Percentiles rank a stretch among this genome's conserved stretches.
Evolutionary conservation across 495 filamentous ascomycete genomes (phyloP).

Genomic region (Hypomontagnella monticulosa): DNA sequence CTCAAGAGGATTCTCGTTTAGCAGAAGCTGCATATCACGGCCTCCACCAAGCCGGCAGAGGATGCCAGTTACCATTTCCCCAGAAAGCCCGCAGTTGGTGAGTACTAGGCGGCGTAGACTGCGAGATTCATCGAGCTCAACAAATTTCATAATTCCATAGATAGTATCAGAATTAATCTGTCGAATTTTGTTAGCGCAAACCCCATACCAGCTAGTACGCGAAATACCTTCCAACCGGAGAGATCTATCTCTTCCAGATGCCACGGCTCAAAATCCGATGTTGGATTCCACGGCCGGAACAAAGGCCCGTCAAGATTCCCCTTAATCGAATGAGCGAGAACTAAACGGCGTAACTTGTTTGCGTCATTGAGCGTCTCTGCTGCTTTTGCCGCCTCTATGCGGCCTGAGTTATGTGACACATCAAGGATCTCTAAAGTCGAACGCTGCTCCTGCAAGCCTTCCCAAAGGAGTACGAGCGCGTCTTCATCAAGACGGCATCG

Average conservation of each 20-base stretch:
- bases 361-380: conserved; percentile 47
- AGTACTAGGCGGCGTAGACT: conserved; percentile 74
- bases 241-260: conserved; percentile 77
- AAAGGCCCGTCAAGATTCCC: conserved; percentile 37
- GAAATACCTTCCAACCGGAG: conserved; percentile 69
- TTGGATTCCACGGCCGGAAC: conserved; percentile 40
- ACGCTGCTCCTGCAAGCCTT: conserved; percentile 70
- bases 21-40: conserved; percentile 76
- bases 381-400: conserved; percentile 70
- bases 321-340: conserved; percentile 43
- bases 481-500: conserved; percentile 75
- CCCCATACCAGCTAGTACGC: not conserved
- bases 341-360: conserved; percentile 28
- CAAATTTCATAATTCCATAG: conserved; percentile 69
- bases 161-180: conserved; percentile 64
- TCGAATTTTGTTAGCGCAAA: conserved; percentile 3
- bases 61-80: conserved; percentile 78
- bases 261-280: conserved; percentile 68
- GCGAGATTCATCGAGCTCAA: conserved; percentile 69
- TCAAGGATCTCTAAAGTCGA: conserved; percentile 79
- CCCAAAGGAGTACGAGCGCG: conserved; percentile 64
- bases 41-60: conserved; percentile 75
- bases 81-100: conserved; percentile 82
- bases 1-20: conserved; percentile 85
- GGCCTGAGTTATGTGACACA: conserved; percentile 78